phyloP scores from a whole-genome alignment of 192 early-diverging fungal species.

The Rhizophagus prolifer region DNA sequence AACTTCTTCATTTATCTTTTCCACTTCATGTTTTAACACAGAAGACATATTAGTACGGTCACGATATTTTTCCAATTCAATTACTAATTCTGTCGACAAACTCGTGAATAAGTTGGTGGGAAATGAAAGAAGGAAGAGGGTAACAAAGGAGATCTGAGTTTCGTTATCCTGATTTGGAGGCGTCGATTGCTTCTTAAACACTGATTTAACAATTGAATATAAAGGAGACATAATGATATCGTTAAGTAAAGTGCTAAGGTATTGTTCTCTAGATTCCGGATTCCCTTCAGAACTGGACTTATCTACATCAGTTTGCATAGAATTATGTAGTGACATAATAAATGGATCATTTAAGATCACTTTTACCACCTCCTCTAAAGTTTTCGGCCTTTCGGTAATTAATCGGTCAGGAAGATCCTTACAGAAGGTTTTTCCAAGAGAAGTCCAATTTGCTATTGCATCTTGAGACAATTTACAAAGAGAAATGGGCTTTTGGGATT shows the following conservation, averaged over 20 bases:
- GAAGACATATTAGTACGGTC: slow-evolving; percentile 35
- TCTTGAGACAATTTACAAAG: slow-evolving; percentile 11
- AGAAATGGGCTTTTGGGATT: slow-evolving; percentile 15
- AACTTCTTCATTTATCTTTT: slow-evolving; percentile 52
- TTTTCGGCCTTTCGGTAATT: slow-evolving; percentile 51
- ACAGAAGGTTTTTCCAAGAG: slow-evolving; percentile 54
- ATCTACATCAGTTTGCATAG: slow-evolving; percentile 28
- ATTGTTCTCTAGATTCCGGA: slow-evolving; percentile 35
- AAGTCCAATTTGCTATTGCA: slow-evolving; percentile 46
- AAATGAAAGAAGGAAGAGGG: slow-evolving; percentile 60
- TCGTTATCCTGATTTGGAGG: slow-evolving; percentile 26
- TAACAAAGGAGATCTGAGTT: slow-evolving; percentile 51
- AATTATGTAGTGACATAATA: slow-evolving; percentile 6
- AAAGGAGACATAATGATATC: slow-evolving; percentile 43
- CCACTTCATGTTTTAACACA: slow-evolving; percentile 52
- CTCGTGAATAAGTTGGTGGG: slow-evolving; percentile 56
- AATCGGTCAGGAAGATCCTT: slow-evolving; percentile 53
- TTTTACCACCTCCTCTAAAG: slow-evolving; percentile 44
- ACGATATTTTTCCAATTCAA: slow-evolving; percentile 41
- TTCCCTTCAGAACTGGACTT: slow-evolving; percentile 39
- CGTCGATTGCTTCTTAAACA: slow-evolving; percentile 28
- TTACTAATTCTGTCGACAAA: slow-evolving; percentile 47
- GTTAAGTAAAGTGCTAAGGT: slow-evolving; percentile 41
- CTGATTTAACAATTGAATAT: slow-evolving; percentile 42
- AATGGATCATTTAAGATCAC: slow-evolving; percentile 46